Evolutionary conservation across 306 rosid species (phyloP).

Genomic region (Mucuna pruriens): DNA sequence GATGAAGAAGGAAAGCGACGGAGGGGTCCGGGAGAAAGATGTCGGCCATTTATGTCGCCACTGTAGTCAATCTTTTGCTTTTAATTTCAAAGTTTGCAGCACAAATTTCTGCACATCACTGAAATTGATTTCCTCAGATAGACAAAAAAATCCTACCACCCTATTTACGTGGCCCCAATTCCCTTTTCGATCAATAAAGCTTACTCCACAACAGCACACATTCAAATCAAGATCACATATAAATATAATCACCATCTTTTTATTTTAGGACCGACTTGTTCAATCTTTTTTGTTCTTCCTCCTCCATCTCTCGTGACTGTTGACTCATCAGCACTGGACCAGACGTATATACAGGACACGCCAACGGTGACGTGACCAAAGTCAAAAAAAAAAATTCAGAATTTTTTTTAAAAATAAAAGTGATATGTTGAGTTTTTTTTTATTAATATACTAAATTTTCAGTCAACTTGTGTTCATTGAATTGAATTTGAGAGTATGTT

Average conservation of each 20-base stretch:
- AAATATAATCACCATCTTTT: neutral
- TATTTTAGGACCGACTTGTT: neutral
- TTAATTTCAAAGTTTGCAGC: conserved; percentile 47
- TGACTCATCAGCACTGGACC: neutral
- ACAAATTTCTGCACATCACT: neutral
- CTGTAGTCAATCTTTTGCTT: conserved; percentile 42
- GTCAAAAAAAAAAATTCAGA: too few species aligned
- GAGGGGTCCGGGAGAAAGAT: conserved; percentile 27
- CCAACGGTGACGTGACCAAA: too few species aligned
- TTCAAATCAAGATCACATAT: too few species aligned
- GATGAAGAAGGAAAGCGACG: conserved; percentile 11
- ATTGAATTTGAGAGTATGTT: too few species aligned
- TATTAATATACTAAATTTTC: too few species aligned
- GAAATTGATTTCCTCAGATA: neutral
- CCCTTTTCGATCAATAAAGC: neutral
- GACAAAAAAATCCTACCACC: conserved; percentile 1
- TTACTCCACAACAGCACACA: neutral
- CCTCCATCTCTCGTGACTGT: neutral
- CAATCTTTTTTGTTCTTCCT: neutral
- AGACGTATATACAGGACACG: too few species aligned
- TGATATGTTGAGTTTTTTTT: too few species aligned
- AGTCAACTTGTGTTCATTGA: too few species aligned
- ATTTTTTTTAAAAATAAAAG: too few species aligned
- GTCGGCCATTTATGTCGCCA: conserved; percentile 65
- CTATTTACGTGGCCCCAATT: neutral